phyloP scores from a whole-genome alignment of 129 eudicot genomes.

The Ambrosia trifida region DNA sequence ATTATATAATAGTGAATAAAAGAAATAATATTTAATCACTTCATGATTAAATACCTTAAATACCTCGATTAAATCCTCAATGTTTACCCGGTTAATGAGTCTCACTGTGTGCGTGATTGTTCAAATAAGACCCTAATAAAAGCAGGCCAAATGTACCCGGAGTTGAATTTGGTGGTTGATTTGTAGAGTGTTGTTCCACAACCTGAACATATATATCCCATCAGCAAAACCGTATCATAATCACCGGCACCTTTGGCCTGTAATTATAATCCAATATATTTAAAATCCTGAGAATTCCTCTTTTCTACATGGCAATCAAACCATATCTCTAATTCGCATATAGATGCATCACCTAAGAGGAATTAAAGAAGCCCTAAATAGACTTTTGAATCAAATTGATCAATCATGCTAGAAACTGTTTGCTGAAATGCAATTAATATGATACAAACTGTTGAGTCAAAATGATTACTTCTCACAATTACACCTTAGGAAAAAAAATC shows the following conservation, averaged over 20 bases:
- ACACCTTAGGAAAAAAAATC: too few species aligned
- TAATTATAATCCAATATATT: neutral
- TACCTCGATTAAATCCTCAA: too few species aligned
- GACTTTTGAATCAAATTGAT: neutral
- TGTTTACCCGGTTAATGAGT: neutral
- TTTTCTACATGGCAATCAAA: neutral
- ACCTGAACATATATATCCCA: slow-evolving; percentile 84
- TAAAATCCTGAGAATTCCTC: neutral
- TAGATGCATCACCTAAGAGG: neutral
- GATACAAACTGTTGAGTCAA: neutral
- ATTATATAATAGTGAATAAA: too few species aligned
- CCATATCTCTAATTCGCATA: neutral
- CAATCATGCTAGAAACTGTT: neutral
- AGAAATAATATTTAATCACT: too few species aligned
- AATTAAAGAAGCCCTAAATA: slow-evolving; percentile 2
- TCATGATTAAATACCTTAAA: too few species aligned
- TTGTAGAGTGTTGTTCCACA: slow-evolving; percentile 85
- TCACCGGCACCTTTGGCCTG: slow-evolving; percentile 75
- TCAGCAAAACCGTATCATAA: slow-evolving; percentile 68
- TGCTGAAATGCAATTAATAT: neutral
- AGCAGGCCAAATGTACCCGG: slow-evolving; percentile 98
- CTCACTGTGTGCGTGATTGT: slow-evolving; percentile 78
- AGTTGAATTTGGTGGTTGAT: slow-evolving; percentile 89
- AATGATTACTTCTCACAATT: neutral
- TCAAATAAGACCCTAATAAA: slow-evolving; percentile 88